Base-by-base conservation (phyloP, 2,329 filamentous ascomycete genomes). In the Fusarium beomiforme region DNA sequence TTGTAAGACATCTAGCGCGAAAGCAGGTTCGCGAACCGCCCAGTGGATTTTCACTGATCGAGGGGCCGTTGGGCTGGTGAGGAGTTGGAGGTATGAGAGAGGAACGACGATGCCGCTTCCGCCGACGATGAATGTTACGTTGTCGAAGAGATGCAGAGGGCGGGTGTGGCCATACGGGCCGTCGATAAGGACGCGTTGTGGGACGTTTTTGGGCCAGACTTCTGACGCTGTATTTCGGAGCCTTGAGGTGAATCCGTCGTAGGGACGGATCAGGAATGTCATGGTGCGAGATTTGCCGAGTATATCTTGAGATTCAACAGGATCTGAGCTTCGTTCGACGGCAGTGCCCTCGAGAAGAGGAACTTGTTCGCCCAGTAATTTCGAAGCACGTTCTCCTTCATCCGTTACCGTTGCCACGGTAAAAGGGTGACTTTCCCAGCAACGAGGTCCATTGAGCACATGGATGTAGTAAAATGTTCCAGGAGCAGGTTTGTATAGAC, bases 351-450 rank as follows among this genome's bases (percentile, higher is more conserved):
- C 75, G 7, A 84, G 77, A 0, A 83, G 76, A 1, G 80, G 80
- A 5, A 67, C 72, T 8, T 79, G 76, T 24, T 83, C 81, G 12
- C 72, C 74, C 0, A 78, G 61, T 1, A 75, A 55, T 23, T 79
- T 78, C 1, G 65, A 42, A 3, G 43, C 46, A 0, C 37, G 53
- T 13, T 73, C 29, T 2, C 58, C 59, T 29, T 71, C 55, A 36
- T 76, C 71, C 5, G 60, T 43, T 3, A 79, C 70, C 12, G 76
- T 77, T 2, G 83, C 83, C 14, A 86, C 81, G 0, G 85, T 86
- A 55, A 87, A 87, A 0, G 85, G 85, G 46, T 87, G 85, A 62
- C 83, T 85, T 63, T 87, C 84, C 85, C 85, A 87, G 55, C 80
- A 81, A 2, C 78, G 74, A 16, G 76, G 59, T 24, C 79, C 79